Evolutionary conservation across 73 alveolate species (phyloP).

Genomic region (Paramecium caudatum): DNA sequence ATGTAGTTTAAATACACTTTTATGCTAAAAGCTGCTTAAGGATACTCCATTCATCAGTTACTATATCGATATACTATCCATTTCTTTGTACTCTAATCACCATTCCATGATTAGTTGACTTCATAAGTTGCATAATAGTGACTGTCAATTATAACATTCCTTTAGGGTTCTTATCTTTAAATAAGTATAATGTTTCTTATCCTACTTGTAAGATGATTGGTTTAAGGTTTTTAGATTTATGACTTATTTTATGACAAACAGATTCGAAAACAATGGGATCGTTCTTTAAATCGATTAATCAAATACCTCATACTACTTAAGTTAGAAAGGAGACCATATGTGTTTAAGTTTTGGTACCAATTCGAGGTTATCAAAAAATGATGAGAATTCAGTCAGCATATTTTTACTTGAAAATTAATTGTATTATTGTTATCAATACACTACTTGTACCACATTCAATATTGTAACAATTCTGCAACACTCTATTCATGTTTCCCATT

Average conservation of each 20-base stretch:
- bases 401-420: slow-evolving; percentile 36
- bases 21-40: slow-evolving; percentile 35
- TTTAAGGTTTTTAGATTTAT: not conserved
- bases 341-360: not conserved
- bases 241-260: slow-evolving; percentile 25
- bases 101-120: slow-evolving; percentile 35
- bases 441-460: not conserved
- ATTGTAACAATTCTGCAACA: not conserved
- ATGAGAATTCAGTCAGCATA: slow-evolving; percentile 35
- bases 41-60: not conserved
- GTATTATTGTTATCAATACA: slow-evolving; percentile 33
- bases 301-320: not conserved
- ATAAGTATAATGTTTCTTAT: slow-evolving; percentile 3
- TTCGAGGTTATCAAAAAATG: slow-evolving; percentile 48
- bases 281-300: not conserved
- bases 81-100: slow-evolving; percentile 7
- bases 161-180: not conserved
- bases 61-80: slow-evolving; percentile 9
- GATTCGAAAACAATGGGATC: slow-evolving; percentile 5
- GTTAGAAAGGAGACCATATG: not conserved
- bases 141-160: slow-evolving; percentile 56
- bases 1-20: slow-evolving; percentile 63
- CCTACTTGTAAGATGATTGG: slow-evolving; percentile 24
- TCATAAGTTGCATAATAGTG: not conserved
- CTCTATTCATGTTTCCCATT: slow-evolving; percentile 25